Base-by-base conservation (phyloP, 495 filamentous ascomycete species). In the Staphylotrichum longicolle region DNA sequence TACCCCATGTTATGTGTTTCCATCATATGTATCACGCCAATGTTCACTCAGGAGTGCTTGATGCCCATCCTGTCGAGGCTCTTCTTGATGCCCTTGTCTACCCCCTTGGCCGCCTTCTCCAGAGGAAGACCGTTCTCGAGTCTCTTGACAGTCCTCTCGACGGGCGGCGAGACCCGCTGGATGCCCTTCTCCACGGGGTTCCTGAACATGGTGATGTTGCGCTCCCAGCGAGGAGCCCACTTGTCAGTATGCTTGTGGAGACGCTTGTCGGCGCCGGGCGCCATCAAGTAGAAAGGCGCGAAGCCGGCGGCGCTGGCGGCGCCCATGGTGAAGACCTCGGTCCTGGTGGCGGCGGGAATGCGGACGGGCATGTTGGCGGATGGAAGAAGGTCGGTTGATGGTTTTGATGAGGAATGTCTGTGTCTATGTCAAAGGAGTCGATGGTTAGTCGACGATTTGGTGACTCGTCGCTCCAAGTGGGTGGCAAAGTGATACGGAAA, bases 151-250 rank as follows among this genome's bases (percentile, higher is more conserved):
- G 75, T 72, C 45, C 69, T 66, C 20, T 74, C 70, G 11, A 78
- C 56, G 49, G 74, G 75, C 5, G 78, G 79, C 12, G 75, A 68
- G 53, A 77, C 67, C 3, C 74, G 68, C 60, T 76, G 74, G 54
- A 78, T 73, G 57, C 77, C 63, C 7, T 74, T 72, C 66, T 75
- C 74, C 34, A 75, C 74, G 32, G 77, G 77, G 32, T 69, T 65
- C 58, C 71, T 72, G 65, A 81, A 74, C 68, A 73, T 73, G 11
- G 66, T 75, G 64, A 77, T 80, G 72, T 77, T 80, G 53, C 77
- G 74, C 64, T 82, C 75, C 79, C 79, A 82, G 33, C 71, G 71
- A 8, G 79, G 79, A 7, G 79, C 79, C 79, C 79, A 82, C 58
- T 75, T 72, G 46, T 64, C 57, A 0, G 79, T 80, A 68, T 79